Base-by-base conservation (phyloP, 306 rosid genomes). In the Malus sieversii region DNA sequence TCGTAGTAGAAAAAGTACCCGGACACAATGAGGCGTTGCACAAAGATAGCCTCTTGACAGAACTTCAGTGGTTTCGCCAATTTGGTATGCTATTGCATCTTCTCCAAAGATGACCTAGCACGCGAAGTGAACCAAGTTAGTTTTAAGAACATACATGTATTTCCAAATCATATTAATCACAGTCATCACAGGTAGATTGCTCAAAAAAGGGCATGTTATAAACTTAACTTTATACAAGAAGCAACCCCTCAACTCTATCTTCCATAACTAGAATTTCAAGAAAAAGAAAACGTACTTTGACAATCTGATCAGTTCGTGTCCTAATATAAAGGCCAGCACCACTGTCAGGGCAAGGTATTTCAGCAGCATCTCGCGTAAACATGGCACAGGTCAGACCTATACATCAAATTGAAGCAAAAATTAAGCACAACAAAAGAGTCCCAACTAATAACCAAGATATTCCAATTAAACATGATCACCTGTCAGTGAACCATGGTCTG, bases 11-110 rank as follows among this genome's bases (percentile, higher is more conserved):
- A 27, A 22, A 77, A 69, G 70, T 89, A 95, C 98, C 95, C 65
- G 89, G 76, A 95, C 96, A 80, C 98, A 95, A 77, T 95, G 98
- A 71, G 97, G 98, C 69, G 98, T 95, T 69, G 98, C 98, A 80
- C 97, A 91, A 63, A 95, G 97, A 87, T 84, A 85, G 57, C 97
- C 93, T 71, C 95, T 87, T 75, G 97, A 95, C 66, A 95, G 91
- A 70, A 95, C 83, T 89, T 95, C 91, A 59, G 97, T 88, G 70
- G 96, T 95, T 86, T 95, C 98, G 44, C 98, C 98, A 80, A 95
- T 92, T 85, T 90, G 97, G 83, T 87, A 95, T 68, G 97, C 98
- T 86, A 92, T 92, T 82, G 88, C 96, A 71, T 92, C 88, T 87
- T 82, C 84, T 74, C 93, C 97, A 74, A 68, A 95, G 77, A 87